Base-by-base conservation (phyloP, 345 rosid species). In the Mallotus nudiflorus region DNA sequence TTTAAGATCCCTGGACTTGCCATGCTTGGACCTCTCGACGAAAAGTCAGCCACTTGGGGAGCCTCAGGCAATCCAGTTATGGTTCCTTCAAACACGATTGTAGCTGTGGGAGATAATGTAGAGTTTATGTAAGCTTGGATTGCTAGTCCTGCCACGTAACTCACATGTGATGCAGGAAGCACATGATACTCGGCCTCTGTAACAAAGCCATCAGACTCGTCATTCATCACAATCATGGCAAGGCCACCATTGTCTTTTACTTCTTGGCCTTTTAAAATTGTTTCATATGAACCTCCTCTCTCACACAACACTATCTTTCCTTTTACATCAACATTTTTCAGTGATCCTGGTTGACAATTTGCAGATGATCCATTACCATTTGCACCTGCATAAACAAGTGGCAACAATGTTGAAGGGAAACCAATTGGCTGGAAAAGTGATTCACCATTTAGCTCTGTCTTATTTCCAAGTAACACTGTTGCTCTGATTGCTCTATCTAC, bases 381-480 rank as follows among this genome's bases (percentile, higher is more conserved):
- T 31, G 63, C 46, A 14, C 48, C 69, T 1, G 64, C 35, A 64
- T 64, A 63, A 15, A 72, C 54, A 63, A 72, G 75, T 6, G 63
- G 75, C 25, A 64, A 22, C 18, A 65, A 11, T n/a, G 33, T 44
- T 42, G 57, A 20, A 22, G 57, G 50, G 14, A 29, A 63, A 44
- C 20, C 25, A 0, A 1, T 22, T 9, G 69, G 69, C 27, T 53
- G 69, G 64, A 6, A 44, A 55, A 72, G 52, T 2, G 75, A 72
- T 72, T 64, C 46, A 1, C 75, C 75, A 4, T 64, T 29, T 9
- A 40, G 5, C 18, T 15, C 24, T 20, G 37, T 9, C 1, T 72
- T 67, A 44, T 77, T 77, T 66, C 86, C 83, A 2, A 80, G 82
- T 28, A 71, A 66, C 9, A 79, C 74, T 19, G 73, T 75, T 13